These are phyloP conservation scores for Capsicum baccatum DNA, from an alignment of 257 asterid species.

Conservation along the genomic window DNA sequence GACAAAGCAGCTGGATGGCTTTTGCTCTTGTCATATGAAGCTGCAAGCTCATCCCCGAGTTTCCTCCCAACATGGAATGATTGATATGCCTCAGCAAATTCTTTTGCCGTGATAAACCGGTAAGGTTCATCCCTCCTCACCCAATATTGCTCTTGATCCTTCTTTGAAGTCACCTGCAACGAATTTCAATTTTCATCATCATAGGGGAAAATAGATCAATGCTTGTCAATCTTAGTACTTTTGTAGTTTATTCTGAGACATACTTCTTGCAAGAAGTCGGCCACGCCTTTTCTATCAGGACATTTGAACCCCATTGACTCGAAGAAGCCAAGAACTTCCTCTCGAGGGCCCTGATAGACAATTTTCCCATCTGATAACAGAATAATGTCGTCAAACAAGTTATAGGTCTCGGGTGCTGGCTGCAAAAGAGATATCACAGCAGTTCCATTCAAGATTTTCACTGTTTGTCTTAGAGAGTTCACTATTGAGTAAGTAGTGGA, in stretches of 20 bases:
- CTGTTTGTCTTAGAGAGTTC: constrained; percentile 47
- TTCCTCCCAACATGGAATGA: constrained; percentile 42
- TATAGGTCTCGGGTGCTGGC: constrained; percentile 61
- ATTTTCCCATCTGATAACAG: constrained; percentile 51
- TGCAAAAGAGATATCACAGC: constrained; percentile 58
- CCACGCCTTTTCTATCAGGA: constrained; percentile 61
- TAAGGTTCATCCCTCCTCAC: constrained; percentile 39
- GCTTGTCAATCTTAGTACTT: not conserved
- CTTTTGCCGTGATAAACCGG: constrained; percentile 43
- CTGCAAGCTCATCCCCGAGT: constrained; percentile 37
- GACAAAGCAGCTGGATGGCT: constrained; percentile 59
- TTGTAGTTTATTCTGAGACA: not conserved
- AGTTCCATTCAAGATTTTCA: constrained; percentile 58
- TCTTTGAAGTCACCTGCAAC: constrained; percentile 57
- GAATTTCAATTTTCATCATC: not conserved
- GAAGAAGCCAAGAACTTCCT: constrained; percentile 53
- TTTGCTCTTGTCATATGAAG: constrained; percentile 48
- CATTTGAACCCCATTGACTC: constrained; percentile 54
- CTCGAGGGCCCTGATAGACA: constrained; percentile 60
- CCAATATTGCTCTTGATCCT: constrained; percentile 61
- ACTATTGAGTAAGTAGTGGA: constrained; percentile 56
- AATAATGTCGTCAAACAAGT: constrained; percentile 56
- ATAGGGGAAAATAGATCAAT: not conserved
- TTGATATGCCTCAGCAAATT: constrained; percentile 46
- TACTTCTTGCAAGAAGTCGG: constrained; percentile 69